phyloP scores from a whole-genome alignment of 192 early-diverging fungal species.

The Coemansia sp. region DNA sequence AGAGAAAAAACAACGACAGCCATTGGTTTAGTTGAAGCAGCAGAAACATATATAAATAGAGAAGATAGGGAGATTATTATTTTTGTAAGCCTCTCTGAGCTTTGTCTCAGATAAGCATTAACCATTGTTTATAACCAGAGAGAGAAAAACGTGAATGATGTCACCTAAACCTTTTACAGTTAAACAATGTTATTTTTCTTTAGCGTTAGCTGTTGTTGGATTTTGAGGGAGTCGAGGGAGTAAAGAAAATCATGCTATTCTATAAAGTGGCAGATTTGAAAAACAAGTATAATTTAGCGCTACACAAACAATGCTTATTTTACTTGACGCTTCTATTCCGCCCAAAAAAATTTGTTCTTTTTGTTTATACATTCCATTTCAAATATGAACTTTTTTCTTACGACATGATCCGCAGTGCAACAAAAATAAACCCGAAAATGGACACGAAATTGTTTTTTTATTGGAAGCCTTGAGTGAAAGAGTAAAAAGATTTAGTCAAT shows the following conservation, averaged over 20 bases:
- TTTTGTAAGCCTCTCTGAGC: background rate
- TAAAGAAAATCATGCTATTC: background rate
- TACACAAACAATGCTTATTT: background rate
- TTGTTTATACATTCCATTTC: no score
- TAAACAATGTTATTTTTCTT: background rate
- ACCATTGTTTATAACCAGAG: background rate
- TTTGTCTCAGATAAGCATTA: background rate
- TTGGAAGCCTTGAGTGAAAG: background rate
- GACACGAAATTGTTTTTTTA: background rate
- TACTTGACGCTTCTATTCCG: background rate
- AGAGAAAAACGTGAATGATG: background rate
- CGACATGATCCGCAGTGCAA: background rate
- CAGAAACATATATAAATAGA: constrained; percentile 7
- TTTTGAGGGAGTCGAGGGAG: background rate
- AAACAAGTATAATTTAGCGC: background rate
- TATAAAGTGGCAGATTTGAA: no score
- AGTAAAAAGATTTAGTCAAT: background rate
- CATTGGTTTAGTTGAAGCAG: background rate
- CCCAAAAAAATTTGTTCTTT: no score
- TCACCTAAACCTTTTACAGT: background rate
- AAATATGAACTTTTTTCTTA: background rate
- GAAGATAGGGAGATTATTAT: background rate
- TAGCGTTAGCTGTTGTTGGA: background rate
- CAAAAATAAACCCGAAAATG: background rate
- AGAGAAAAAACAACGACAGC: background rate